Evolutionary conservation across 192 early-diverging fungal species (phyloP), one percentile per base, ranked within the genome.

Genomic region (Coemansia sp.): DNA sequence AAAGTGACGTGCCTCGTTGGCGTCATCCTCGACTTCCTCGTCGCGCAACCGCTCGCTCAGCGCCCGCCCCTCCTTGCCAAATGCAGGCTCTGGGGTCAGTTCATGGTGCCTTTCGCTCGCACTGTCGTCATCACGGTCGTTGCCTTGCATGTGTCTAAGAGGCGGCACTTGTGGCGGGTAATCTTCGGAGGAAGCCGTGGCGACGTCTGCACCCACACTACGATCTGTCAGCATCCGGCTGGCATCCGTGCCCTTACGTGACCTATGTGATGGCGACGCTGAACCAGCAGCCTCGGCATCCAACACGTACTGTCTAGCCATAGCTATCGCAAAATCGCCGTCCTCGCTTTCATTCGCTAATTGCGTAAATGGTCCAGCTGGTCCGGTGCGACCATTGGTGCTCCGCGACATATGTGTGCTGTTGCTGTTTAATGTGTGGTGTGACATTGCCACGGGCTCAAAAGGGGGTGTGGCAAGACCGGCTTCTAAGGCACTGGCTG

Each of bases 11-110:
- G 80, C 80, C 70, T 83, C 80, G 64, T 75, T 72, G 10, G 75
- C 80, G 25, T 83, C 80, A 27, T 83, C 80, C 62, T 83, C 80
- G 27, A 75, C 75, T 19, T 83, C 80, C 57, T 77, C 73, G 61
- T 74, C 67, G n/a, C 72, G 70, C 63, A 77, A 41, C 62, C 66
- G 62, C 38, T 77, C 75, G 53, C 69, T 72, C 44, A 80, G 64
- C 27, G 65, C 71, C 4, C 66, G 68, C 31, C 14, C 37, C 14
- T 32, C 14, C 4, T 46, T 45, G 21, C 29, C 61, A 31, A 58
- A 45, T 21, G 11, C 64, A 14, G 50, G 21, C 46, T 66, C 34
- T 66, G 29, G 29, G 5, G 29, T 32, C 23, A 51, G 48, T 19
- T 51, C 48, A 10, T 51, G 50, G 50, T 23, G 17, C 32, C 39